Base-by-base conservation (phyloP, 495 filamentous ascomycete species). In the Wilcoxina mikolae region DNA sequence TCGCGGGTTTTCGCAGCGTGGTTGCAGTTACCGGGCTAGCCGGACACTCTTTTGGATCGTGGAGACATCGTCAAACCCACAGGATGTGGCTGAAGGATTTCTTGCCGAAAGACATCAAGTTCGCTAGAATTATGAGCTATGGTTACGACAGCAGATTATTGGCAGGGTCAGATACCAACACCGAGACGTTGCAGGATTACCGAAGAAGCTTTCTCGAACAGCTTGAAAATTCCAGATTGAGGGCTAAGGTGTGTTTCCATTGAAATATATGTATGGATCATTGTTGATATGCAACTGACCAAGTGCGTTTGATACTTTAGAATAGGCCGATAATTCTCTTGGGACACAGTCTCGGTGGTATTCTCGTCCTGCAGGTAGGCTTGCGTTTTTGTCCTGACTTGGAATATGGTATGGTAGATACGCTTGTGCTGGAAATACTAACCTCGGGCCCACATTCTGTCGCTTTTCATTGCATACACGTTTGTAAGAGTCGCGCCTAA, bases 61-160 rank as follows among this genome's bases (percentile, higher is more conserved):
- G 68, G 67, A 44, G 62, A 18, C 51, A 56, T 22, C 39, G 56
- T 44, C 45, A 59, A 49, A 58, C 4, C 15, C 39, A 20, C 26
- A 48, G n/a, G 4, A 69, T 69, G 64, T 69, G 64, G 68, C 64
- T 70, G 3, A 57, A 66, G 17, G 61, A 70, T 51, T 64, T 64
- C 45, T 56, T 70, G 3, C 62, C 64, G 0, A 56, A 54, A 20
- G 66, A 65, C 46, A 27, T 67, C 24, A 39, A 57, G 9, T 53
- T 64, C 18, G 54, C 51, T 27, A 48, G 64, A 26, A 61, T 64
- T 1, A 58, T 65, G 20, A 65, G 62, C 27, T 69, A 68, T 41
- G 68, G 68, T 3, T 70, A 70, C 50, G 55, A 64, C 41, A 66
- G 64, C 4, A 57, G 59, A 17, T 46, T 70, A 22, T 38, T 12